Evolutionary conservation across 768 basidiomycete genomes (phyloP).

Genomic region (Heimioporus sp.): DNA sequence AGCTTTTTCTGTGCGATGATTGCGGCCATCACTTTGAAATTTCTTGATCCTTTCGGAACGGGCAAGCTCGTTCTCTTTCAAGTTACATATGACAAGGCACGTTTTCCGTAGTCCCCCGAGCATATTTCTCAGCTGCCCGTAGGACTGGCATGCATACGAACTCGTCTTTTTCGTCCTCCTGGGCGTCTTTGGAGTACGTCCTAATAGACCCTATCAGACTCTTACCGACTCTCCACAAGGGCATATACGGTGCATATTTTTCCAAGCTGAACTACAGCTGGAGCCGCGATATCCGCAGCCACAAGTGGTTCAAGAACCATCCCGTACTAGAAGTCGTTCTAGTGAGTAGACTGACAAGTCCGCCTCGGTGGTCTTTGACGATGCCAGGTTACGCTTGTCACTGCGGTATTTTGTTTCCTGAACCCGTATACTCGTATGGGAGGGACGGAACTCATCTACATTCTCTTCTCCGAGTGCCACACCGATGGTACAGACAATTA

Average conservation of each 20-base stretch:
- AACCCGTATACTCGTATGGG: constrained; percentile 93
- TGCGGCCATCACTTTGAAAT: constrained; percentile 89
- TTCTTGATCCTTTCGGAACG: constrained; percentile 94
- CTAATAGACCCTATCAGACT: neutral
- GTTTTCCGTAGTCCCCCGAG: neutral
- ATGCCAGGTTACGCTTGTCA: constrained; percentile 70
- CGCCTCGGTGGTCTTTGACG: constrained; percentile 9
- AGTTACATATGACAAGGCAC: constrained; percentile 83
- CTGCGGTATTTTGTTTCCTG: constrained; percentile 75
- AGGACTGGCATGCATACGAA: constrained; percentile 95
- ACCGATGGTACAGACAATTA: constrained; percentile 52
- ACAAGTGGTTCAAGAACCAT: constrained; percentile 76
- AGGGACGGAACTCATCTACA: constrained; percentile 92
- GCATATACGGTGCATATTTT: constrained; percentile 92
- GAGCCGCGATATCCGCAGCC: constrained; percentile 78
- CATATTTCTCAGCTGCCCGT: constrained; percentile 6
- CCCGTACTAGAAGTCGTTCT: constrained; percentile 82
- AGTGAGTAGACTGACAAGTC: constrained; percentile 41
- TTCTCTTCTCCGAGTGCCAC: constrained; percentile 85
- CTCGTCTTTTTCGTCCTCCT: constrained; percentile 81
- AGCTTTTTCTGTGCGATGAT: constrained; percentile 99
- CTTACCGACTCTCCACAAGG: constrained; percentile 43
- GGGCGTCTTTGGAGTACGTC: constrained; percentile 82
- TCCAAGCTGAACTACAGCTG: constrained; percentile 89
- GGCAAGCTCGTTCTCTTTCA: constrained; percentile 93